A percentile compares a stretch with the other conserved stretches of the same genome.
Conservation (phyloP, 2,329 filamentous ascomycete species). For the Didymella segeticola region DNA sequence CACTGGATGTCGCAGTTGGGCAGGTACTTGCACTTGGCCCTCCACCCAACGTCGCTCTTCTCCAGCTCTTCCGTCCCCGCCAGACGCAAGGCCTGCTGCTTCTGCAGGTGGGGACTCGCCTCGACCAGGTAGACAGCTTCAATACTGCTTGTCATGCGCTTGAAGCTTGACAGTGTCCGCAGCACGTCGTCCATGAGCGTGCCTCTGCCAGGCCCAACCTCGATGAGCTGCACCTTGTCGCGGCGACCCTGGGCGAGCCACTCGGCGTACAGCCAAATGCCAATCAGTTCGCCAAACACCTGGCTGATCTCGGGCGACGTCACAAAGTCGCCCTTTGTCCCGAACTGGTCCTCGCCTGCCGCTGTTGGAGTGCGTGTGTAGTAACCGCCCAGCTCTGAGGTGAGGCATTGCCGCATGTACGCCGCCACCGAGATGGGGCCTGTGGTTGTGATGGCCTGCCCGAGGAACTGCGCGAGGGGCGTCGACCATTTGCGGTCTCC, state of each 20-base stretch:
- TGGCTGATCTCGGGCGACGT: constrained; percentile 98
- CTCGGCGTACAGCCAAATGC: constrained; percentile 93
- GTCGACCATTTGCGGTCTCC: constrained; percentile 79
- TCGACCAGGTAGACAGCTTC: constrained; percentile 94
- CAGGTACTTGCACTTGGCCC: constrained; percentile 77
- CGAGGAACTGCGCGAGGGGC: constrained; percentile 84
- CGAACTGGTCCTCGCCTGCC: constrained; percentile 82
- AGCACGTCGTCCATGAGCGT: constrained; percentile 98
- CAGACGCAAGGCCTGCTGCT: constrained; percentile 79
- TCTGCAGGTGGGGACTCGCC: constrained; percentile 80
- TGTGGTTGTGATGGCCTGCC: constrained; percentile 84
- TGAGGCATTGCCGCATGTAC: constrained; percentile 99
- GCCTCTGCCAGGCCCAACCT: constrained; percentile 91
- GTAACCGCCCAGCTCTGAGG: constrained; percentile 87
- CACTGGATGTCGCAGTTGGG: constrained; percentile 76
- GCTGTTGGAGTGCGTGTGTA: constrained; percentile 77
- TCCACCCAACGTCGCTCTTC: constrained; percentile 75
- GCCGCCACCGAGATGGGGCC: constrained; percentile 90
- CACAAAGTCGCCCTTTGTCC: constrained; percentile 91
- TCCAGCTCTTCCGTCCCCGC: constrained; percentile 75
- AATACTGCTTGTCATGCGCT: constrained; percentile 74
- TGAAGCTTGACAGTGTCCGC: constrained; percentile 86
- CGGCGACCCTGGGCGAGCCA: constrained; percentile 89
- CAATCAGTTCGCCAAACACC: constrained; percentile 92
- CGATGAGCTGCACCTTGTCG: constrained; percentile 83